Conservation (phyloP, 495 filamentous ascomycete species). For the Cercophora newfieldiana region DNA sequence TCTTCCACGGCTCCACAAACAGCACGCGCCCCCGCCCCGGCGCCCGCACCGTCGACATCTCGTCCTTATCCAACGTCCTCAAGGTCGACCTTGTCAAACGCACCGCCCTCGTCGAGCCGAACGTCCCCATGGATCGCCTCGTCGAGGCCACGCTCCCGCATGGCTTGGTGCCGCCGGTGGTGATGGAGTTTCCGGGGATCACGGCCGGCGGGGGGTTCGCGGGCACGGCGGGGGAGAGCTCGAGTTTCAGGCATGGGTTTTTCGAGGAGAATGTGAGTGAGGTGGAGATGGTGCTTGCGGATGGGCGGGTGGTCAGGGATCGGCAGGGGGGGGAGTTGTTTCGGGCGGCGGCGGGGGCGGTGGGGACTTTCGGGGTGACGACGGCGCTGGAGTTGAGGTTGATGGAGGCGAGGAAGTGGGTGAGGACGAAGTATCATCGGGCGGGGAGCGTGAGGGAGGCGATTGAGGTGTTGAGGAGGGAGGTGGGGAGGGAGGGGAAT, state of each 20-base stretch:
- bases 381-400: conserved; percentile 59
- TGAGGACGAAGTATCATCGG: conserved; percentile 53
- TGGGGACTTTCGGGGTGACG: conserved; percentile 59
- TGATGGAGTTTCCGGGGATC: conserved; percentile 66
- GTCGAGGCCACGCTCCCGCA: conserved; percentile 53
- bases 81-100: conserved; percentile 39
- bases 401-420: conserved; percentile 49
- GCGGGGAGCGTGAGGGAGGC: conserved; percentile 12
- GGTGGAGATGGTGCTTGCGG: conserved; percentile 62
- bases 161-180: conserved; percentile 56
- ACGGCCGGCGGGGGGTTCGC: conserved; percentile 64
- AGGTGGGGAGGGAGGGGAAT: conserved; percentile 26
- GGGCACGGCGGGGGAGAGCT: conserved; percentile 62
- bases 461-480: conserved; percentile 1
- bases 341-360: conserved; percentile 54
- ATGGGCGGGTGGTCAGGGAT: conserved; percentile 50
- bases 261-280: conserved; percentile 55
- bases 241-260: conserved; percentile 58
- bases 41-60: conserved; percentile 43
- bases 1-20: conserved; percentile 76
- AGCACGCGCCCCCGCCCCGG: conserved; percentile 60
- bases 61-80: conserved; percentile 38
- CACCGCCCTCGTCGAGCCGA: conserved; percentile 60
- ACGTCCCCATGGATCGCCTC: conserved; percentile 64
- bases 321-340: conserved; percentile 53